These are phyloP conservation scores for Calamus simplicifolius DNA, from an alignment of 176 grass and related monocot genomes.

Conservation along the genomic window DNA sequence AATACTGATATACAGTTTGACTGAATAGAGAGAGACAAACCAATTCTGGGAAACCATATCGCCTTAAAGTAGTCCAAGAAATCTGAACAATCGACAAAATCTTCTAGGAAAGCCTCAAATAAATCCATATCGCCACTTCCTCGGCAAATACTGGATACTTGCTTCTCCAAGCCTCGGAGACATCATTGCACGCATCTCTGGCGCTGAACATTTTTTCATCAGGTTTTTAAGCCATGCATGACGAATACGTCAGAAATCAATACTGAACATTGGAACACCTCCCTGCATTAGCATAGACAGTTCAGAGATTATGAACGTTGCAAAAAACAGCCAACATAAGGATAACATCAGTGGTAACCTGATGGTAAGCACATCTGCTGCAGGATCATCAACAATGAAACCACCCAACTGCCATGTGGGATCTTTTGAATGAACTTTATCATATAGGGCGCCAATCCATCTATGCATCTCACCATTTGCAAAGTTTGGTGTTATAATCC, in stretches of 20 bases:
- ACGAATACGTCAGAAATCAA: conserved; percentile 65
- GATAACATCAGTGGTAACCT: conserved; percentile 33
- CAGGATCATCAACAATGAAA: conserved; percentile 90
- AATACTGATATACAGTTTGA: neutral
- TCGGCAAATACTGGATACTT: conserved; percentile 51
- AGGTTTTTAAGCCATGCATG: conserved; percentile 79
- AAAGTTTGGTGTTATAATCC: conserved; percentile 72
- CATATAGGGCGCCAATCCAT: conserved; percentile 91
- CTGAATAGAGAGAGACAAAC: conserved; percentile 38
- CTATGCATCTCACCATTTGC: conserved; percentile 56
- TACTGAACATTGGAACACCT: conserved; percentile 75
- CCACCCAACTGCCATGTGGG: conserved; percentile 89
- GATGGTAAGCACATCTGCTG: conserved; percentile 57
- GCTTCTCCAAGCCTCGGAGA: conserved; percentile 45
- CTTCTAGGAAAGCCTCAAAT: conserved; percentile 54
- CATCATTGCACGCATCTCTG: conserved; percentile 39
- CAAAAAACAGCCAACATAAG: neutral
- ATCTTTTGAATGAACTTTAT: conserved; percentile 77
- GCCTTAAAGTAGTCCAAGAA: conserved; percentile 86
- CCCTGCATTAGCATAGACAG: conserved; percentile 37
- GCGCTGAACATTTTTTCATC: conserved; percentile 53
- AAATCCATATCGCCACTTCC: conserved; percentile 50
- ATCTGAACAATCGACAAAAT: conserved; percentile 56
- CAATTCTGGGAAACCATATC: conserved; percentile 67
- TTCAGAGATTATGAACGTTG: conserved; percentile 21